These are phyloP conservation scores for Rusavskia elegans DNA, from an alignment of 495 filamentous ascomycete genomes.

Conservation along the genomic window DNA sequence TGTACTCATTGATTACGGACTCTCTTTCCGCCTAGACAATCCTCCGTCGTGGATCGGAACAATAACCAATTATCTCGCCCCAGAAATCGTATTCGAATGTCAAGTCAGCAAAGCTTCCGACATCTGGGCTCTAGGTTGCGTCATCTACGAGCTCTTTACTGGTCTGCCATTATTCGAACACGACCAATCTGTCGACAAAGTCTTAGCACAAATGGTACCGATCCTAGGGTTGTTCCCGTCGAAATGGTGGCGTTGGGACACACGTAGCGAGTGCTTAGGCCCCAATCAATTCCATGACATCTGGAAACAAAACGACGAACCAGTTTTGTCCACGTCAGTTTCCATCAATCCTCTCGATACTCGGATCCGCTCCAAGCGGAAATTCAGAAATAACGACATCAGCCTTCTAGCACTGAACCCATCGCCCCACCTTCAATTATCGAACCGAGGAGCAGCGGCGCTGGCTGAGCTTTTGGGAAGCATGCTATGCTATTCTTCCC, in stretches of 20 bases:
- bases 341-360: too few relatives aligned
- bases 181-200: not conserved
- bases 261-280: too few relatives aligned
- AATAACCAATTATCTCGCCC: not conserved
- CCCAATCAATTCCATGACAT: too few relatives aligned
- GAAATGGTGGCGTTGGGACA: not conserved
- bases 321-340: too few relatives aligned
- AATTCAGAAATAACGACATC: too few relatives aligned
- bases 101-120: not conserved
- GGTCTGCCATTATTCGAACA: not conserved
- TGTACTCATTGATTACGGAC: not conserved
- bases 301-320: too few relatives aligned
- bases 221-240: not conserved
- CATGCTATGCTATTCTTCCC: not conserved
- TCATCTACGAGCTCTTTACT: not conserved
- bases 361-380: too few relatives aligned
- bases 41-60: not conserved
- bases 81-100: not conserved
- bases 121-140: not conserved
- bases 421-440: not conserved
- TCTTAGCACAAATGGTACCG: not conserved
- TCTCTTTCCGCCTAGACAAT: not conserved
- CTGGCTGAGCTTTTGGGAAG: not conserved
- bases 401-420: too few relatives aligned
- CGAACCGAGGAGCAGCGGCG: not conserved